A percentile compares a stretch with the other conserved stretches of the same genome.
phyloP scores from a whole-genome alignment of 768 basidiomycete genomes.

The Calocybe cyanea region DNA sequence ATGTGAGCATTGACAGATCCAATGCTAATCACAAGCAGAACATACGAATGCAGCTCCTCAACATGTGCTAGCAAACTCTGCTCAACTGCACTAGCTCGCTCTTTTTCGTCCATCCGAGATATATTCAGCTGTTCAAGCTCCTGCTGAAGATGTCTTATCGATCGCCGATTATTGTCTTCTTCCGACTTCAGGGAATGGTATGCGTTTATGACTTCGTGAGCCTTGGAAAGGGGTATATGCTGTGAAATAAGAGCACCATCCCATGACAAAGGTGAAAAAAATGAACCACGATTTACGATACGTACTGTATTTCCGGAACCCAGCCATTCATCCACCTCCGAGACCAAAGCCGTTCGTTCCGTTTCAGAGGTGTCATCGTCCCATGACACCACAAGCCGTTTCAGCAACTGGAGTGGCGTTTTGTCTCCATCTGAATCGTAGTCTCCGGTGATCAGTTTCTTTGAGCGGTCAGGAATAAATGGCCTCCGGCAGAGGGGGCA shows the following conservation, averaged over 20 bases:
- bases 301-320: slow-evolving; percentile 36
- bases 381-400: slow-evolving; percentile 35
- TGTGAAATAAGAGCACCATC: slow-evolving; percentile 11
- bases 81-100: slow-evolving; percentile 32
- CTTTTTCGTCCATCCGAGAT: slow-evolving; percentile 26
- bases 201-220: slow-evolving; percentile 32
- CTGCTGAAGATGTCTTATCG: slow-evolving; percentile 27
- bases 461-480: slow-evolving; percentile 16
- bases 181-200: slow-evolving; percentile 34
- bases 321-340: slow-evolving; percentile 55
- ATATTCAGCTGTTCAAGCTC: slow-evolving; percentile 26
- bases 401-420: slow-evolving; percentile 33
- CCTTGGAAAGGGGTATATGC: slow-evolving; percentile 27
- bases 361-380: slow-evolving; percentile 30
- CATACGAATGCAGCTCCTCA: slow-evolving; percentile 28
- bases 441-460: slow-evolving; percentile 20
- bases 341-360: slow-evolving; percentile 30
- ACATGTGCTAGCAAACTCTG: slow-evolving; percentile 29
- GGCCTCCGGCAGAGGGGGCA: slow-evolving; percentile 19
- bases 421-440: slow-evolving; percentile 32
- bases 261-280: slow-evolving; percentile 2
- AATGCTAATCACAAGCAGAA: slow-evolving; percentile 4
- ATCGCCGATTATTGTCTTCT: slow-evolving; percentile 25
- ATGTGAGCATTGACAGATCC: too few relatives aligned
- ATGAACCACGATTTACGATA: too few relatives aligned